Evolutionary conservation across 2,329 filamentous ascomycete species (phyloP), one percentile per base, ranked within the genome.

Genomic region (Diaporthe citri): DNA sequence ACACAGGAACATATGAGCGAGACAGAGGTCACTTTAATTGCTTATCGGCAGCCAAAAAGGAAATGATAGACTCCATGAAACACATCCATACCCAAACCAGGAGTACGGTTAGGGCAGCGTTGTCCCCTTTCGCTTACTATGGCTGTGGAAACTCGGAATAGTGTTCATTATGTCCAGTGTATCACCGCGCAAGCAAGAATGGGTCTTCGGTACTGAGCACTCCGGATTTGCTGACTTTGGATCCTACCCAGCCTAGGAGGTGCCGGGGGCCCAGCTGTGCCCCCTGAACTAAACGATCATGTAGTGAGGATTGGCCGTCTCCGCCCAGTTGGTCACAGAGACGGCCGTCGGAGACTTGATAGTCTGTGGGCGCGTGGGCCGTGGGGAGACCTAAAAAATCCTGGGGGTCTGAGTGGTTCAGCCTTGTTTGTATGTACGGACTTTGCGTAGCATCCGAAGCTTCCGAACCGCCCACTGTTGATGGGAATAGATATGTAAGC

Each of bases 31-130:
- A 28, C 39, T 67, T 64, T 55, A 48, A 70, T 56, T 74, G 55
- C 48, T 67, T 66, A 51, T 51, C n/a, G 41, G 72, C 52, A 51
- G 46, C 55, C 60, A 41, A 69, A 71, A 60, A n/a, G 31, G 41
- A 66, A 51, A 57, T 69, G 52, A 74, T 74, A 71, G 72, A 76
- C 20, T 64, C 48, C 12, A 72, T 55, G 55, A 62, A 56, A 74
- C 25, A 69, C 25, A 62, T 22, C 25, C 25, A 41, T 41, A 17
- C 46, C 31, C 17, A 25, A 28, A 43, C 31, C 34, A 20, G 25
- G 43, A 41, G 43, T 34, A 34, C n/a, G 13, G 34, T 9, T 4
- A 43, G 43, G 34, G 20, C 31, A 52, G 22, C 34, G 17, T 2
- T 34, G 25, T 2, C 41, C 28, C 17, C 25, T 8, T 10, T 22